These are phyloP conservation scores for Syncephalastrum racemosum DNA, from an alignment of 371 early-diverging fungal genomes.

Conservation along the genomic window DNA sequence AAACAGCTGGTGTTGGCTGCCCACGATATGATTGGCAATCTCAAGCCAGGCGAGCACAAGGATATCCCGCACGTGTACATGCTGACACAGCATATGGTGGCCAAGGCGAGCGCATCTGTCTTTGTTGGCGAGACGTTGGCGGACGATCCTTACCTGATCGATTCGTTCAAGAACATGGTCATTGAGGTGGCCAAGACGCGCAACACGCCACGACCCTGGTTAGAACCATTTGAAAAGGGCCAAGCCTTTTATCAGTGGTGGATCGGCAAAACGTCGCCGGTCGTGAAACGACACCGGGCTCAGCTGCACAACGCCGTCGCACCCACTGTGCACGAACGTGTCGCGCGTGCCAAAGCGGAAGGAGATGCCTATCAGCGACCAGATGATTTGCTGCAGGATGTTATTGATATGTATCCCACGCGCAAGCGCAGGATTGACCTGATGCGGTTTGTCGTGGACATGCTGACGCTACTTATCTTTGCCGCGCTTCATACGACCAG, in stretches of 20 bases:
- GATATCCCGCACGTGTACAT: constrained; percentile 18
- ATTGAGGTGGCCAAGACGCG: constrained; percentile 18
- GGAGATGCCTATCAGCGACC: constrained; percentile 5
- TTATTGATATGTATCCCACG: constrained; percentile 14
- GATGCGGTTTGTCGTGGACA: constrained; percentile 9
- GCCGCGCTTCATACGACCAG: constrained; percentile 45
- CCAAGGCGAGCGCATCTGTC: constrained; percentile 21
- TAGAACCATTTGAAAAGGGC: constrained; percentile 12
- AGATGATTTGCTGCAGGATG: constrained; percentile 23
- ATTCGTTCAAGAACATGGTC: constrained; percentile 24
- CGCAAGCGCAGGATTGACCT: constrained; percentile 1
- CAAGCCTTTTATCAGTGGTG: constrained; percentile 13
- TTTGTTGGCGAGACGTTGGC: constrained; percentile 21
- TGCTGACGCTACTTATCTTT: constrained; percentile 32
- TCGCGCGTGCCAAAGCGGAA: not conserved
- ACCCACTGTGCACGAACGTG: constrained; percentile 10
- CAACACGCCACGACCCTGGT: not conserved
- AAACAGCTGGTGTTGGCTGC: too few relatives aligned
- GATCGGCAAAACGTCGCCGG: constrained; percentile 11
- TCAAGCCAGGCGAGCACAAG: constrained; percentile 5
- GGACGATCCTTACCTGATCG: constrained; percentile 15
- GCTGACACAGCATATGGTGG: constrained; percentile 18
- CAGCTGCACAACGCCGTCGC: constrained; percentile 12
- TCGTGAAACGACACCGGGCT: constrained; percentile 1
- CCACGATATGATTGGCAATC: too few relatives aligned